A percentile compares a stretch with the other conserved stretches of the same genome.
Evolutionary conservation across 225 moss, liverwort and hornwort genomes (phyloP).

Genomic region (Physcomitrellopsis africana): DNA sequence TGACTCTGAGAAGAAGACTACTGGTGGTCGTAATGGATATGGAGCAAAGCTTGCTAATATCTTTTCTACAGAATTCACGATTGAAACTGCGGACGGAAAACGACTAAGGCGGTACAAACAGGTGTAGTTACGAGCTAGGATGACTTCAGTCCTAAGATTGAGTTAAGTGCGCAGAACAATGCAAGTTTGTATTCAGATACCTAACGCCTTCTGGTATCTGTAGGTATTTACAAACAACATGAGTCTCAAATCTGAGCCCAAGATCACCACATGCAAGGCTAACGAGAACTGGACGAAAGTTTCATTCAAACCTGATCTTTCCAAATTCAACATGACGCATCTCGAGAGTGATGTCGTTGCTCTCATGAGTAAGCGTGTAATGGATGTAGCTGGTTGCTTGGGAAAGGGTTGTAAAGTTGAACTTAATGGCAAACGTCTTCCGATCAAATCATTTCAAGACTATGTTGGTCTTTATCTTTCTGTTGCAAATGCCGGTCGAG

Average conservation of each 20-base stretch:
- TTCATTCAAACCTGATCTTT: conserved; percentile 86
- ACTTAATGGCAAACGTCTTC: conserved; percentile 81
- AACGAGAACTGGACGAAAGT: conserved; percentile 98
- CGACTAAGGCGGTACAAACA: conserved; percentile 88
- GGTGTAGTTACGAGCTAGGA: conserved; percentile 36
- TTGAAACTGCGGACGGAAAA: conserved; percentile 93
- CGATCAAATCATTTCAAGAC: conserved; percentile 80
- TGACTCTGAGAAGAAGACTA: conserved; percentile 94
- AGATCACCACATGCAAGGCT: conserved; percentile 75
- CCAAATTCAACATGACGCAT: conserved; percentile 89
- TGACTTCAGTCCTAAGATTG: background rate
- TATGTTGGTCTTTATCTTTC: conserved; percentile 85
- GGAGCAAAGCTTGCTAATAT: conserved; percentile 98
- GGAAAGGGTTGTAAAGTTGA: conserved; percentile 98
- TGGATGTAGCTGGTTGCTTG: conserved; percentile 88
- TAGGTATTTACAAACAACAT: conserved; percentile 89
- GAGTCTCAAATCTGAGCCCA: conserved; percentile 76
- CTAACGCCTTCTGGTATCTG: conserved; percentile 10
- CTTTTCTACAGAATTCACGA: conserved; percentile 91
- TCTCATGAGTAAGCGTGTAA: conserved; percentile 91
- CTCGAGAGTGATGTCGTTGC: conserved; percentile 90
- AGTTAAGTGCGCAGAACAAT: background rate
- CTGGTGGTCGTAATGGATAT: conserved; percentile 93
- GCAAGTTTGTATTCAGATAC: background rate
- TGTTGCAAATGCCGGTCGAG: conserved; percentile 53